phyloP scores from a whole-genome alignment of 345 rosid genomes.

The Pugionium dolabratum region DNA sequence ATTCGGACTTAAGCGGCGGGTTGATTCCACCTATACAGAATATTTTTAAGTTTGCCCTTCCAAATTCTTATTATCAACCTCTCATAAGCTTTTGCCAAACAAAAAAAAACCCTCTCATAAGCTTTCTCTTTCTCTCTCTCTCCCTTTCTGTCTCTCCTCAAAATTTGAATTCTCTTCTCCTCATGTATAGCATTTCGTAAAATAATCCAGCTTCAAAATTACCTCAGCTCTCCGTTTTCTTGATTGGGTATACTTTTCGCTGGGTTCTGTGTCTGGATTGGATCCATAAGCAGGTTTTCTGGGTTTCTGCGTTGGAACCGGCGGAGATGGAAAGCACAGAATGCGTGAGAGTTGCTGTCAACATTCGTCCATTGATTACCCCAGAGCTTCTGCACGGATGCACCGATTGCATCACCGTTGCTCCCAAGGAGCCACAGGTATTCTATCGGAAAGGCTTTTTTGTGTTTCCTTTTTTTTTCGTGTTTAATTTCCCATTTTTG shows the following conservation, averaged over 20 bases:
- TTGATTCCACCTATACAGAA: slow-evolving; percentile 14
- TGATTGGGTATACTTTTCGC: not conserved
- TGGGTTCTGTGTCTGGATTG: slow-evolving; percentile 14
- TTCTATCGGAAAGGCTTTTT: not conserved
- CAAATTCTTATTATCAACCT: slow-evolving; percentile 33
- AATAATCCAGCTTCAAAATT: slow-evolving; percentile 12
- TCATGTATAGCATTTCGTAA: slow-evolving; percentile 19
- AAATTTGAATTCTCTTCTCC: slow-evolving; percentile 36
- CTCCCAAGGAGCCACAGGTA: slow-evolving; percentile 92
- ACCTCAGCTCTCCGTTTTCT: slow-evolving; percentile 18
- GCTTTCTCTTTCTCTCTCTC: slow-evolving; percentile 15
- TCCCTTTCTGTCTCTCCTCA: slow-evolving; percentile 14
- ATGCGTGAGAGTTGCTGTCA: slow-evolving; percentile 87
- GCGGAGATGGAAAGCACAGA: slow-evolving; percentile 58
- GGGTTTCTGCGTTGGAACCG: slow-evolving; percentile 13
- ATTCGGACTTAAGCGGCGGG: slow-evolving; percentile 54
- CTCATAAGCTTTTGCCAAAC: not conserved
- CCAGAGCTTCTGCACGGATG: slow-evolving; percentile 85
- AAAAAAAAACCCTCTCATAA: slow-evolving; percentile 15
- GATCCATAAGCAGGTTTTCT: slow-evolving; percentile 1
- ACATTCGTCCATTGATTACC: slow-evolving; percentile 83
- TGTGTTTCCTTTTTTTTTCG: not conserved
- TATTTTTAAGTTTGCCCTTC: slow-evolving; percentile 25
- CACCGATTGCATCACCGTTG: slow-evolving; percentile 82
- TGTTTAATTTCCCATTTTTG: not conserved